phyloP scores from a whole-genome alignment of 352 stramenopile species.

The Phytophthora sansomeana region DNA sequence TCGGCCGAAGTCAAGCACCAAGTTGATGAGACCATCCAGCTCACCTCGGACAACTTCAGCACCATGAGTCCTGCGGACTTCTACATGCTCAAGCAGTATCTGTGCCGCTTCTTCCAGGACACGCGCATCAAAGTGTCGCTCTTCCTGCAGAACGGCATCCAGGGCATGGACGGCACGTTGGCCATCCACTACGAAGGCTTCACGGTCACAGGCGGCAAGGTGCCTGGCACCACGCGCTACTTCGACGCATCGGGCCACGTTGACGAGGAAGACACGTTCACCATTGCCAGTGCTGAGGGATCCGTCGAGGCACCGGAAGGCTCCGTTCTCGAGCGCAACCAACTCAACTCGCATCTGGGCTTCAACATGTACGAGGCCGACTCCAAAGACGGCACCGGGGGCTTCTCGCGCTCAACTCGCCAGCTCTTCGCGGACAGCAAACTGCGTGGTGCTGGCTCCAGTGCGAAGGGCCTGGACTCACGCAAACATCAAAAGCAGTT shows the following conservation, averaged over 20 bases:
- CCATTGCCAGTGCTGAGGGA: conserved; percentile 60
- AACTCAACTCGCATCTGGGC: conserved; percentile 65
- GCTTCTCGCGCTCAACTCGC: conserved; percentile 50
- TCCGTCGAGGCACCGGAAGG: conserved; percentile 58
- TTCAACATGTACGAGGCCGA: conserved; percentile 90
- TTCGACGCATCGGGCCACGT: conserved; percentile 67
- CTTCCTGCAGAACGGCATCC: conserved; percentile 90
- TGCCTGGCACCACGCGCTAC: conserved; percentile 77
- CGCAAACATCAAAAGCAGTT: conserved; percentile 67
- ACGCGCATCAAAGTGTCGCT: conserved; percentile 93
- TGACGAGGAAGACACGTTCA: conserved; percentile 76
- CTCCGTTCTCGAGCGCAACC: conserved; percentile 66
- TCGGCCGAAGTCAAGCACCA: conserved; percentile 67
- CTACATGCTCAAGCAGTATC: conserved; percentile 84
- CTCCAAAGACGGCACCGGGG: conserved; percentile 51
- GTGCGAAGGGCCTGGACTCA: conserved; percentile 38
- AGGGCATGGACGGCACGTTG: conserved; percentile 86
- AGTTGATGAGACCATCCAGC: conserved; percentile 81
- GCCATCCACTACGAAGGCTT: conserved; percentile 79
- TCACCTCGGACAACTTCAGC: conserved; percentile 81
- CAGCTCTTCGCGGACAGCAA: conserved; percentile 78
- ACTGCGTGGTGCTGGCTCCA: conserved; percentile 24
- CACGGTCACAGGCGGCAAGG: conserved; percentile 66
- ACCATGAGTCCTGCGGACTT: conserved; percentile 74
- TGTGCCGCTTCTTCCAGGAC: conserved; percentile 92